Evolutionary conservation across 164 flowering plant species (phyloP).

Genomic region (Magnolia officinalis): DNA sequence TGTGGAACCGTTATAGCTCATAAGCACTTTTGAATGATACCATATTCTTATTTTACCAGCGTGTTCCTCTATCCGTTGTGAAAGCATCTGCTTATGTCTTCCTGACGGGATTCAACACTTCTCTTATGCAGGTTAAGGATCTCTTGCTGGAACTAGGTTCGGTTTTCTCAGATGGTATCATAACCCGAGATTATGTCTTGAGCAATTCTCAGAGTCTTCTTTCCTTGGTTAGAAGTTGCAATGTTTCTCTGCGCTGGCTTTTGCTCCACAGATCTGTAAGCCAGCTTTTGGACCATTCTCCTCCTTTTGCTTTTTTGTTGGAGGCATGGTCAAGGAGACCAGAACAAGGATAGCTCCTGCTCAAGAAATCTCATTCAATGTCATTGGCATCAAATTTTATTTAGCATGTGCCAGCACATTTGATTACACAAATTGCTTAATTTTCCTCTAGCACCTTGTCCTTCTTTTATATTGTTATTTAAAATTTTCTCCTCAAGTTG

Average conservation of each 20-base stretch:
- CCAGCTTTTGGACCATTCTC: not conserved
- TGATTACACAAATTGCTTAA: too few relatives aligned
- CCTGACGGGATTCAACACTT: not conserved
- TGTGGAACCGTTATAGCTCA: too few relatives aligned
- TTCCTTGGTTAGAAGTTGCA: conserved; percentile 25
- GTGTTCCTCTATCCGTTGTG: too few relatives aligned
- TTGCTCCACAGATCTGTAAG: conserved; percentile 30
- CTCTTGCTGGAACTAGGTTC: conserved; percentile 16
- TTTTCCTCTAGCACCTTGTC: too few relatives aligned
- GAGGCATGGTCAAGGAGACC: not conserved
- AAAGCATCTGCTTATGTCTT: not conserved
- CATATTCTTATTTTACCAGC: too few relatives aligned
- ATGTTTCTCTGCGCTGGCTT: conserved; percentile 28
- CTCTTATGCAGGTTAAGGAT: conserved; percentile 24
- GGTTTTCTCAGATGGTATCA: conserved; percentile 10
- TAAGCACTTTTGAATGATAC: too few relatives aligned
- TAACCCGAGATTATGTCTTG: conserved; percentile 18
- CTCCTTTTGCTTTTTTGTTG: conserved; percentile 3
- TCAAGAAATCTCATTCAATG: not conserved
- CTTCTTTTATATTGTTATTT: not conserved
- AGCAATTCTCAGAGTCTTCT: conserved; percentile 21
- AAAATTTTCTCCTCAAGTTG: not conserved
- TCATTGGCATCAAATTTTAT: conserved; percentile 1
- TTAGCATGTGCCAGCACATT: not conserved
- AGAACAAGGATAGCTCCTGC: not conserved